Evolutionary conservation across 352 stramenopile species (phyloP), one percentile per base, ranked within the genome.

Genomic region (Pythium scleroteichum): DNA sequence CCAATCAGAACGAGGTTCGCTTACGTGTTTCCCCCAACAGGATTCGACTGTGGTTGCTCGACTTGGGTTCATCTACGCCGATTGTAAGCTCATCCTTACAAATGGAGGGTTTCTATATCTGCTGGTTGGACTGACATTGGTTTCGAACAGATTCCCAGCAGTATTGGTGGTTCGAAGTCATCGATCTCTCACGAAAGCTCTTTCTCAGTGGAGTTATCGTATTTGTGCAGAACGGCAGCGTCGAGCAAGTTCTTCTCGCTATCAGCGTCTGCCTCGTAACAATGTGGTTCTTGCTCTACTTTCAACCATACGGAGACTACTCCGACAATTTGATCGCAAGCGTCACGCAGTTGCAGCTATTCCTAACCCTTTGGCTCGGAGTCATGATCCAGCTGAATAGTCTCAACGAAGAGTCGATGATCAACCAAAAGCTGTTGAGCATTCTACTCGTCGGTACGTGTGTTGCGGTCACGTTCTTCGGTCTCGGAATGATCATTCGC

Each of bases 121-220:
- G 6, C 7, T 32, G 6, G 27, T 22, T 16, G 16, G 33, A 19
- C 2, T 35, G 26, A 26, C 27, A 35, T n/a, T 53, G 46, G 35
- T 65, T 4, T 63, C 10, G 41, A 4, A 44, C 6, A 92, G 82
- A 92, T 67, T 73, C 70, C 0, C 62, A 81, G 27, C 55, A 75
- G 23, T 90, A 84, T 42, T 92, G 83, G 83, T 92, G 83, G 83
- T 92, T 90, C 62, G 83, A 92, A 64, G 83, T 89, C 23, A 68
- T 92, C 27, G 83, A 92, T 61, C 67, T 92, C 14, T 86, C 82
- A 16, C 72, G 83, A 29, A 92, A 92, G 61, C 72, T 92, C 22
- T 89, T 90, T 51, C 45, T 92, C 35, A 90, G 77, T 40, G 72
- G 75, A 29, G 74, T 92, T 33, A 90, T 89, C 53, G 62, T 90